phyloP scores from a whole-genome alignment of 2,329 filamentous ascomycete genomes.

The Dissoconium aciculare region DNA sequence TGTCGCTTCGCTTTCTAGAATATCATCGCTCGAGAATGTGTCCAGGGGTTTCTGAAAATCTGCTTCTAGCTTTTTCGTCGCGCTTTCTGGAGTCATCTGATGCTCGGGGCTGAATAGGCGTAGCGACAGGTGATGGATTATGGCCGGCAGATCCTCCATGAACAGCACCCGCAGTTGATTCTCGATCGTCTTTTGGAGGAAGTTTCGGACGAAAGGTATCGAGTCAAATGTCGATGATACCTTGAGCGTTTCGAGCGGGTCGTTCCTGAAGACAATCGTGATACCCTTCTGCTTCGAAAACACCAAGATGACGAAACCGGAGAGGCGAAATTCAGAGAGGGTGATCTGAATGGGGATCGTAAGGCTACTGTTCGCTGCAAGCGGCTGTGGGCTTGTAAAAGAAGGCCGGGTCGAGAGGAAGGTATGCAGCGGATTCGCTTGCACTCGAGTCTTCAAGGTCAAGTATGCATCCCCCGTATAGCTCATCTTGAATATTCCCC shows the following conservation, averaged over 20 bases:
- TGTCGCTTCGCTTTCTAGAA: constrained; percentile 57
- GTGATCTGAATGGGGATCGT: constrained; percentile 98
- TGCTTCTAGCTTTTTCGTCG: constrained; percentile 34
- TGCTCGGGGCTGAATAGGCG: constrained; percentile 84
- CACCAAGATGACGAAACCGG: constrained; percentile 91
- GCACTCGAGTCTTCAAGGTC: constrained; percentile 87
- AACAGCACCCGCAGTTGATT: constrained; percentile 81
- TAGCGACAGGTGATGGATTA: constrained; percentile 83
- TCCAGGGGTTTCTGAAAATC: constrained; percentile 17
- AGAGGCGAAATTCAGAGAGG: constrained; percentile 84
- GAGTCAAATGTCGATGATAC: constrained; percentile 98
- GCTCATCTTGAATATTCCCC: constrained; percentile 98
- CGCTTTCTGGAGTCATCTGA: constrained; percentile 44
- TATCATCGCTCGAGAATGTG: constrained; percentile 27
- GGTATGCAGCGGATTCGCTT: constrained; percentile 94
- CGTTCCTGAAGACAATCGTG: constrained; percentile 93
- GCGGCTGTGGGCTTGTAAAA: constrained; percentile 82
- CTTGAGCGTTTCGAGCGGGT: constrained; percentile 92
- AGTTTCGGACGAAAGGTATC: constrained; percentile 94
- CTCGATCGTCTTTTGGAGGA: constrained; percentile 91
- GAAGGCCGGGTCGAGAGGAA: constrained; percentile 81
- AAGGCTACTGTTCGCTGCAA: constrained; percentile 79
- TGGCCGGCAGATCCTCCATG: constrained; percentile 95
- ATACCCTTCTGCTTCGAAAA: constrained; percentile 96
- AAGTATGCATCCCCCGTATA: constrained; percentile 91